Evolutionary conservation across 495 filamentous ascomycete species (phyloP).

Genomic region (Lasiosphaeria miniovina): DNA sequence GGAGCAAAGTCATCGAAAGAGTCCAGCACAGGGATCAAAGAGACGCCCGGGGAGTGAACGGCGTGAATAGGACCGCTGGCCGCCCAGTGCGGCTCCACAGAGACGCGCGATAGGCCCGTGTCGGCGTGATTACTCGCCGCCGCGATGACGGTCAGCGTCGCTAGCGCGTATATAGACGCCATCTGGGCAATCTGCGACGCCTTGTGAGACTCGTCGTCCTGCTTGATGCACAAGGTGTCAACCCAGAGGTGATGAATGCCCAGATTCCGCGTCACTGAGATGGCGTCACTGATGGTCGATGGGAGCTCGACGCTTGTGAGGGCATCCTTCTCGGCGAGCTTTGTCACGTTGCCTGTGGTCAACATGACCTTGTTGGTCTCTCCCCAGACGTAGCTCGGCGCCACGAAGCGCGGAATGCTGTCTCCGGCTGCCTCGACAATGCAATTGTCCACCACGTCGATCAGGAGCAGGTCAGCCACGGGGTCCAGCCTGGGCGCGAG

Average conservation of each 20-base stretch:
- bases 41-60: background rate
- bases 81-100: background rate
- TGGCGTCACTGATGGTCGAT: background rate
- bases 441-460: no score
- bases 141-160: background rate
- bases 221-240: background rate
- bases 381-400: no score
- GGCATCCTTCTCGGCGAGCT: no score
- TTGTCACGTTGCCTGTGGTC: no score
- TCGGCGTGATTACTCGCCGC: background rate
- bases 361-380: no score
- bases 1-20: background rate
- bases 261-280: background rate
- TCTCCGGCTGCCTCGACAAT: no score
- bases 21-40: background rate
- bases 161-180: background rate
- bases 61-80: background rate
- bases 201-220: background rate
- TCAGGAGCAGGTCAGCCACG: no score
- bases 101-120: background rate
- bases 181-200: background rate
- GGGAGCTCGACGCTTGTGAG: no score
- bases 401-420: no score
- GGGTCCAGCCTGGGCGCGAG: no score
- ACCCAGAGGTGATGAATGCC: background rate